phyloP scores from a whole-genome alignment of 352 stramenopile genomes.

The Phytophthora citrophthora region DNA sequence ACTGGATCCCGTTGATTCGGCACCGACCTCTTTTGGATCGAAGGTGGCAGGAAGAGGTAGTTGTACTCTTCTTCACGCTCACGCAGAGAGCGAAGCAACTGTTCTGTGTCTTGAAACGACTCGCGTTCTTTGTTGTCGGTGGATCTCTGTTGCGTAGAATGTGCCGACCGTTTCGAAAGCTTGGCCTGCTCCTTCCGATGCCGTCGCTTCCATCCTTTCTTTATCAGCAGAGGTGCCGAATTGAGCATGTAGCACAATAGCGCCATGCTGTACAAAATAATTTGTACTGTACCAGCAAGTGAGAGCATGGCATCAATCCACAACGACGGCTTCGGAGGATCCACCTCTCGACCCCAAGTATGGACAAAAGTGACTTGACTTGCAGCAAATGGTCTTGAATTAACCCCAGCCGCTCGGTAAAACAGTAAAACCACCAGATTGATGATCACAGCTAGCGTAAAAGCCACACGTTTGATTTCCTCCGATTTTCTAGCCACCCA shows the following conservation, averaged over 20 bases:
- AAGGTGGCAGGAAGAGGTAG: constrained; percentile 58
- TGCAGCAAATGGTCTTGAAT: constrained; percentile 58
- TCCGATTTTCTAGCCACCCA: constrained; percentile 50
- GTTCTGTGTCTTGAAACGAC: constrained; percentile 71
- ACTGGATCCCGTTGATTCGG: constrained; percentile 1
- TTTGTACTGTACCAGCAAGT: constrained; percentile 57
- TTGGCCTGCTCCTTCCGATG: constrained; percentile 47
- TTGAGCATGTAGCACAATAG: constrained; percentile 74
- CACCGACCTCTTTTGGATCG: constrained; percentile 14
- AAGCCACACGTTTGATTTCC: constrained; percentile 59
- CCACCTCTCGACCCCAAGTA: constrained; percentile 12
- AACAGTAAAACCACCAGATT: constrained; percentile 70
- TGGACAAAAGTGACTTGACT: constrained; percentile 46
- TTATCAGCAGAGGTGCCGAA: constrained; percentile 67
- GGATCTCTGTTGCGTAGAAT: constrained; percentile 30
- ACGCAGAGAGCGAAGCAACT: constrained; percentile 58
- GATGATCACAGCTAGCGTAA: constrained; percentile 54
- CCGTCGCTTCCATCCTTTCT: constrained; percentile 72
- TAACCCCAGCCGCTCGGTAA: constrained; percentile 58
- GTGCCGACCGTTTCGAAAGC: constrained; percentile 49
- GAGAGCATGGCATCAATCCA: constrained; percentile 46
- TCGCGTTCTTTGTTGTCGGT: constrained; percentile 49
- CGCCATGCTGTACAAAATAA: constrained; percentile 55
- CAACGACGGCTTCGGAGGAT: constrained; percentile 31
- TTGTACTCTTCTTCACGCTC: constrained; percentile 72